Evolutionary conservation across 1,139 yeast species (phyloP).

Genomic region (Eremothecium cymbalariae): DNA sequence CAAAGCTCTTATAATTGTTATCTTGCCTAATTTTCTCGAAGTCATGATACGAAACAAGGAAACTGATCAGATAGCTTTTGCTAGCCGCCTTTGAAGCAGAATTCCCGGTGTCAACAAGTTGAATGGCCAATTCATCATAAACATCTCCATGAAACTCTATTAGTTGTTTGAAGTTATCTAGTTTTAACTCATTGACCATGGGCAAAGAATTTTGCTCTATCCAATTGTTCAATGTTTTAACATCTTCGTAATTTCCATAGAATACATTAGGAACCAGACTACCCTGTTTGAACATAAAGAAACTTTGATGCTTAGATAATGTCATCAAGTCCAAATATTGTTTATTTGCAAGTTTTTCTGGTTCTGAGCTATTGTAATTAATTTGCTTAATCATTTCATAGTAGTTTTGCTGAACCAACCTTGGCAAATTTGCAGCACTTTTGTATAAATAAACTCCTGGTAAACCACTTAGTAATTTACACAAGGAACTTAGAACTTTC

Average conservation of each 20-base stretch:
- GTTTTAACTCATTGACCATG: slow-evolving; percentile 43
- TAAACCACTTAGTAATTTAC: slow-evolving; percentile 49
- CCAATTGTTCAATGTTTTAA: slow-evolving; percentile 42
- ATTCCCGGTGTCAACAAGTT: slow-evolving; percentile 43
- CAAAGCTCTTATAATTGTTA: too few relatives aligned
- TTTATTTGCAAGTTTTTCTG: slow-evolving; percentile 35
- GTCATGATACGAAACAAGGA: slow-evolving; percentile 47
- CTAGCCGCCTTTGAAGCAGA: slow-evolving; percentile 19
- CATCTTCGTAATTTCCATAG: slow-evolving; percentile 53
- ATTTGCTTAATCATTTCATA: slow-evolving; percentile 35
- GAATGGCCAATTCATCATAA: slow-evolving; percentile 45
- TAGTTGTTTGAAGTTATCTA: slow-evolving; percentile 33
- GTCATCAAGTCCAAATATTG: slow-evolving; percentile 45
- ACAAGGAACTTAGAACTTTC: slow-evolving; percentile 48
- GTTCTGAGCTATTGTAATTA: slow-evolving; percentile 37
- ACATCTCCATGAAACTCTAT: slow-evolving; percentile 33
- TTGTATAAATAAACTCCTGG: slow-evolving; percentile 50
- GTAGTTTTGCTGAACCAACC: slow-evolving; percentile 39
- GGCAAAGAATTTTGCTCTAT: slow-evolving; percentile 44
- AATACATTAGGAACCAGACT: slow-evolving; percentile 44
- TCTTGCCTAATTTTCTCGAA: too few relatives aligned
- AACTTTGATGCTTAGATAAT: slow-evolving; percentile 51
- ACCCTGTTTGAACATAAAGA: slow-evolving; percentile 51
- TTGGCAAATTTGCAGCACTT: slow-evolving; percentile 41
- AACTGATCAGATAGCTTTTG: slow-evolving; percentile 33